Base-by-base conservation (phyloP, 441 rosid species). In the Populus tomentosa region DNA sequence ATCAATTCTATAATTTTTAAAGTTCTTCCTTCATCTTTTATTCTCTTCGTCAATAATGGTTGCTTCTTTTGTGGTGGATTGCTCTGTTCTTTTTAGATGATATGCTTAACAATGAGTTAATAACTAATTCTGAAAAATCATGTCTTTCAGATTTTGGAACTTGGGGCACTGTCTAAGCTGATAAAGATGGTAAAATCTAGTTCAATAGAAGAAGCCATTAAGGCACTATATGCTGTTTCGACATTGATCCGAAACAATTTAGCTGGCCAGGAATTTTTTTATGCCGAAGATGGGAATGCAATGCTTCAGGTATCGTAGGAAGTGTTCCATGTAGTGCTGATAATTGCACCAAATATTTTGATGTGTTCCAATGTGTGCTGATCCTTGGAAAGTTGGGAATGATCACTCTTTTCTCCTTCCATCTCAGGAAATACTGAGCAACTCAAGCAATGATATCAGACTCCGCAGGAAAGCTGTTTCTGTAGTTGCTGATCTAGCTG, bases 161-260 rank as follows among this genome's bases (percentile, higher is more conserved):
- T 85, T 59, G 97, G 97, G 69, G 93, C 89, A 21, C 85, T 95
- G 69, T 30, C 79, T 26, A 89, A 79, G 82, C 78, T 95, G 71
- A 84, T 94, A 83, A 85, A 80, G 86, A 89, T 94, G 93, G 90
- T 92, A 21, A 88, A 87, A 76, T 91, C 97, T 24, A 80, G 77
- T 74, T 86, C 80, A 10, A 21, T 78, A 8, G 98, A 94, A 76
- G 99, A 95, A 85, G 97, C 95, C 77, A 88, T 74, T 73, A 95
- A 95, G 86, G 97, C 98, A 73, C 86, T 94, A 36, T 91, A 88
- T 86, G 97, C 95, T 86, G 90, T 92, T 83, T 95, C 95, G 53
- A 87, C 95, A 21, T 78, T 95, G 87, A 87, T 94, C 50, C 87
- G 87, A 67, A 92, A 94, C 75, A 90, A 89, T 86, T 30, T 90